Evolutionary conservation across 148 eudicot species (phyloP).

Genomic region (Silene conica): DNA sequence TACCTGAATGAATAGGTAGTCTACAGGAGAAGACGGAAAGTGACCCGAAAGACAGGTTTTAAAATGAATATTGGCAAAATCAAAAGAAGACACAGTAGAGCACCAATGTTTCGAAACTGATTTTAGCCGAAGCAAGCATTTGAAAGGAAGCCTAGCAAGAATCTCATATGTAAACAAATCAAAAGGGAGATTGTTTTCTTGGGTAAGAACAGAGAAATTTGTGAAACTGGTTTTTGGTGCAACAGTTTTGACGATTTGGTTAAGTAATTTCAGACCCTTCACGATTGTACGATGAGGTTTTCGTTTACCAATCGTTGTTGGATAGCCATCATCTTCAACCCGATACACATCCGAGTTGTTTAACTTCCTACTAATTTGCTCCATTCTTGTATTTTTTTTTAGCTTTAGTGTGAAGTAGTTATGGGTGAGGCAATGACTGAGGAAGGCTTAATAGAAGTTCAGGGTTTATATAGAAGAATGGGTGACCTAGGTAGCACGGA

Average conservation of each 20-base stretch:
- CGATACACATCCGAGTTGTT: not conserved
- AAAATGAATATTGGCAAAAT: slow-evolving; percentile 20
- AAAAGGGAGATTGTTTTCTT: slow-evolving; percentile 13
- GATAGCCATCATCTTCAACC: not conserved
- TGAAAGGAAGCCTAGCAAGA: slow-evolving; percentile 20
- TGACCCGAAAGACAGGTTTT: slow-evolving; percentile 4
- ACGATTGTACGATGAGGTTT: slow-evolving; percentile 25
- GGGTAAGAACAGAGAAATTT: not conserved
- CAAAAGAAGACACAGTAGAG: slow-evolving; percentile 21
- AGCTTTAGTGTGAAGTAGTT: not conserved
- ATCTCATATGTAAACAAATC: slow-evolving; percentile 17
- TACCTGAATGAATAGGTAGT: slow-evolving; percentile 26
- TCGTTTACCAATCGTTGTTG: not conserved
- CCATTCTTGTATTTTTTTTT: not conserved
- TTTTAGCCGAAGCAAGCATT: slow-evolving; percentile 12
- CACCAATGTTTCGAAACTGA: slow-evolving; percentile 24
- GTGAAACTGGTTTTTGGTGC: not conserved
- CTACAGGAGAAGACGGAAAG: slow-evolving; percentile 11
- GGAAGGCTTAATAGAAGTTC: slow-evolving; percentile 5
- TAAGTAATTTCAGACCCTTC: slow-evolving; percentile 22
- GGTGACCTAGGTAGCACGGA: too few relatives aligned
- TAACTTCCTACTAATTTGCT: not conserved
- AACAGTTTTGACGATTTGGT: slow-evolving; percentile 3
- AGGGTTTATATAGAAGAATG: slow-evolving; percentile 14
- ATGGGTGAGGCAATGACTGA: slow-evolving; percentile 10